These are phyloP conservation scores for Diaporthe eres DNA, from an alignment of 2,329 filamentous ascomycete species.

Conservation along the genomic window DNA sequence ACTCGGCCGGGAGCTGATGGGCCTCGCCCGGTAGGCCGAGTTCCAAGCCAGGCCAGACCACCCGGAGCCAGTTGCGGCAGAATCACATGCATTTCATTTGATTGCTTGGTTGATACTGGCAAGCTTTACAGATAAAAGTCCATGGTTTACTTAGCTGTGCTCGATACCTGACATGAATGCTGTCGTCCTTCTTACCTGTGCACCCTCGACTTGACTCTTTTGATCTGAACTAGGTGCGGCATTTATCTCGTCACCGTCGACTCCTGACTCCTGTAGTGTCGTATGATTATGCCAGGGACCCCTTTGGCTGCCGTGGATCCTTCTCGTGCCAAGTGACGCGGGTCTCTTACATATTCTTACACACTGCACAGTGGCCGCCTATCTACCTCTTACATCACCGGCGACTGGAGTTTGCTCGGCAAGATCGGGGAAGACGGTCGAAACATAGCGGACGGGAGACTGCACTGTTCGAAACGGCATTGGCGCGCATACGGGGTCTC, in stretches of 20 bases:
- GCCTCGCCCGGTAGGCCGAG: conserved; percentile 12
- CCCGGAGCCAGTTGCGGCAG: neutral
- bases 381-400: conserved; percentile 28
- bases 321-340: conserved; percentile 26
- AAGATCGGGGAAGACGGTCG: conserved; percentile 20
- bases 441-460: conserved; percentile 10
- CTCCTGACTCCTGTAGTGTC: conserved; percentile 29
- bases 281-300: conserved; percentile 22
- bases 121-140: conserved; percentile 13
- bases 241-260: conserved; percentile 18
- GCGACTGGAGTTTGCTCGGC: conserved; percentile 28
- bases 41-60: neutral
- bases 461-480: conserved; percentile 16
- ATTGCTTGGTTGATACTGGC: neutral
- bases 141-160: neutral
- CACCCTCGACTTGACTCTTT: neutral
- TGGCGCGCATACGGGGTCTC: conserved; percentile 23
- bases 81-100: conserved; percentile 34
- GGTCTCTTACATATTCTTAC: conserved; percentile 9
- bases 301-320: conserved; percentile 26
- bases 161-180: neutral
- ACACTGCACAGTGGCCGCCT: neutral
- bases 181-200: neutral
- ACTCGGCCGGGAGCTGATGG: conserved; percentile 15
- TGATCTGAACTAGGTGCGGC: conserved; percentile 2